Evolutionary conservation across 73 alveolate species (phyloP).

Genomic region (Paramecium octaurelia): DNA sequence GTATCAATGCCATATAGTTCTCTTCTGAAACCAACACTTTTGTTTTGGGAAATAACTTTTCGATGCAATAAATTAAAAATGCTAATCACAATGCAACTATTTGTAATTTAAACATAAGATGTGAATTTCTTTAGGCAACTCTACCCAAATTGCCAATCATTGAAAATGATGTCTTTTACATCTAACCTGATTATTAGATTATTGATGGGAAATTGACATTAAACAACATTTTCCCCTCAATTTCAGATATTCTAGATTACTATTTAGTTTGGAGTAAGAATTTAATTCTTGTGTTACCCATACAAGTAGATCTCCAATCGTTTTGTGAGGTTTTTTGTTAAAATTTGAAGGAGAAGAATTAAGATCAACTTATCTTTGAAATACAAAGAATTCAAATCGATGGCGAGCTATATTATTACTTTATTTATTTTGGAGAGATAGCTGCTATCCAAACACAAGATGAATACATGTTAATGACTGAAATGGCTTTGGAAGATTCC

Average conservation of each 20-base stretch:
- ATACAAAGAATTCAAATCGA: not conserved
- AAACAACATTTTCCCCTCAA: not conserved
- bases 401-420: not conserved
- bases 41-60: slow-evolving; percentile 13
- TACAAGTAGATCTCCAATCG: not conserved
- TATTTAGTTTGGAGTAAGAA: not conserved
- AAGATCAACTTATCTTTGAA: not conserved
- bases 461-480: slow-evolving; percentile 16
- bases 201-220: not conserved
- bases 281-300: not conserved
- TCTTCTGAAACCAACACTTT: not conserved
- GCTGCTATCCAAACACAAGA: not conserved
- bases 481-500: not conserved
- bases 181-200: not conserved
- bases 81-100: not conserved
- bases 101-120: not conserved
- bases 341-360: not conserved
- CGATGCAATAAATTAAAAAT: not conserved
- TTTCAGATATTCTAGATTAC: not conserved
- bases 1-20: not conserved
- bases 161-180: not conserved
- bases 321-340: not conserved
- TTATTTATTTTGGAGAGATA: slow-evolving; percentile 18
- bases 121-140: not conserved
- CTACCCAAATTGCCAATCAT: not conserved